Base-by-base conservation (phyloP, 2,329 filamentous ascomycete species). In the Ambrosiella cleistominuta region DNA sequence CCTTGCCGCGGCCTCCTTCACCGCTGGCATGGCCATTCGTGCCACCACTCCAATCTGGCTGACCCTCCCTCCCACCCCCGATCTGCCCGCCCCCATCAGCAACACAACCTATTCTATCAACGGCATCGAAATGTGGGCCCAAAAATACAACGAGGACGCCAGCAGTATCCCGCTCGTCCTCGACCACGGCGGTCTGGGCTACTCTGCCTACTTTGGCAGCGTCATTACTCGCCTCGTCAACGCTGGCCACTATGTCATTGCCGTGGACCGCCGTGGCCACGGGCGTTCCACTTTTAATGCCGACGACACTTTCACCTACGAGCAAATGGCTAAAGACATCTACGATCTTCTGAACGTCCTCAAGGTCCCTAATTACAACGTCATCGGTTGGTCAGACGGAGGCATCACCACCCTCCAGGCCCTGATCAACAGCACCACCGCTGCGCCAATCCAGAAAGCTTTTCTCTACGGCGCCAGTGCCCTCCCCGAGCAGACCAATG, bases 341-440 rank as follows among this genome's bases (percentile, higher is more conserved):
- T 62, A 66, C 36, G 66, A 61, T 3, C 65, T 69, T 47, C 66
- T 72, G 3, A 63, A 64, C 5, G 44, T 63, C 1, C 62, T 65
- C 4, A 66, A 67, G 1, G 64, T 72, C 1, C 57, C 51, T 3
- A 57, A 63, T 57, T 69, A 69, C 61, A 65, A 67, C 58, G 66
- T 69, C 35, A 68, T 72, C 3, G 70, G 70, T 35, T 73, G 70
- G 71, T 71, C 69, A 7, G 71, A 73, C 57, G 70, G 70, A 45
- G 70, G 66, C 40, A 67, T 68, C 17, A 69, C 69, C 5, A 70
- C 70, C 1, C 66, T 72, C 3, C 63, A 68, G 2, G 67, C 66
- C 6, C 67, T 72, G 27, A 63, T 70, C 44, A 65, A 71, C 64
- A 56, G 65, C 0, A 63, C 60, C 11, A 66, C 66, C 45, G 62